Base-by-base conservation (phyloP, 805 yeast species). In the Candida ipomoeae region DNA sequence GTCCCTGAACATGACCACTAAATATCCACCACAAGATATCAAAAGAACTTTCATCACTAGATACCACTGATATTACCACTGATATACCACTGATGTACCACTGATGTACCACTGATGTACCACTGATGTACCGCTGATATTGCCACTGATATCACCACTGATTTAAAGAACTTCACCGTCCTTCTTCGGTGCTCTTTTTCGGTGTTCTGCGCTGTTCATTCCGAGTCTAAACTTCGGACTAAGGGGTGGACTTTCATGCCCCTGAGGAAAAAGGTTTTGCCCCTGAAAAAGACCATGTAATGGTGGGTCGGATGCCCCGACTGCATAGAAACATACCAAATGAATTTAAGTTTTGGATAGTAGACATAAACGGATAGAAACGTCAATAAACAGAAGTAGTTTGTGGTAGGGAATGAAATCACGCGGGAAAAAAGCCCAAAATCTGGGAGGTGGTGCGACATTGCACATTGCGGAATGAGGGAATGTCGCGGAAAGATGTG, bases 291-390 rank as follows among this genome's bases (percentile, higher is more conserved):
- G 13, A 5, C 1, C n/a, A 18, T 14, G 13, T 5, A 5, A 31
- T 23, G 41, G 31, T 8, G 17, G 13, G 14, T 3, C 6, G 41
- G 10, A 14, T 21, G 15, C 18, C n/a, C 18, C 34, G 7, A 11
- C 15, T 48, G 23, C 5, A 11, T 23, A n/a, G 6, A 11, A 6
- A 73, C 81, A 49, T 75, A 78, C 81, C 84, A 77, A 86, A 85
- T 53, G 89, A 81, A 74, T 82, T 85, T 69, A 86, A 78, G 80
- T 86, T 86, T 80, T 92, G 95, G 82, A 92, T 88, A 76, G 97
- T 89, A 78, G 91, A 81, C 89, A 84, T 84, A 80, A 51, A 57
- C 54, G 57, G 59, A 56, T 48, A 49, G 40, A 49, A 31, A 51
- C 50, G 50, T 52, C 52, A 52, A 40, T 52, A 52, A 49, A 44